phyloP scores from a whole-genome alignment of 345 rosid genomes.

The Camelina laxa region DNA sequence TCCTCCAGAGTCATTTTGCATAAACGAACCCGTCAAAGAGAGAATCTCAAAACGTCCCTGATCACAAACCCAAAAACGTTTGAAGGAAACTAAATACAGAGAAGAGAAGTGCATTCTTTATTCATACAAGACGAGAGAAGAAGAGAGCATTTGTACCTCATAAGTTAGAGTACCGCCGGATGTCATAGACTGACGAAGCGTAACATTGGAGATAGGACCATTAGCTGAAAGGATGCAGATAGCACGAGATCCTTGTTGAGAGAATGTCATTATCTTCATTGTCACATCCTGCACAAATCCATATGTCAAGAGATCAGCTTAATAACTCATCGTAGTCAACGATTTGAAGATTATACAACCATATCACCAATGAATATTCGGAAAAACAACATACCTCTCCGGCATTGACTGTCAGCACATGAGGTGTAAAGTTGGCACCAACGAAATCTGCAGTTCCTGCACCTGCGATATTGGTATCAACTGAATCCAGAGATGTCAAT shows the following conservation, averaged over 20 bases:
- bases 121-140: neutral
- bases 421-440: constrained; percentile 95
- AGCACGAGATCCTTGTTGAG: constrained; percentile 85
- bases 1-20: constrained; percentile 75
- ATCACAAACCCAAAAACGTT: neutral
- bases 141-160: constrained; percentile 56
- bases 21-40: constrained; percentile 86
- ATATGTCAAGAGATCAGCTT: neutral
- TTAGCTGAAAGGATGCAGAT: constrained; percentile 90
- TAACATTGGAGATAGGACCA: constrained; percentile 89
- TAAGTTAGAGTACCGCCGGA: constrained; percentile 95
- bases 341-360: neutral
- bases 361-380: neutral
- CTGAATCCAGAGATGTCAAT: constrained; percentile 21
- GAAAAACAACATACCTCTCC: constrained; percentile 71
- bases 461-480: constrained; percentile 36
- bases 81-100: constrained; percentile 10
- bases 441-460: constrained; percentile 73
- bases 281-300: constrained; percentile 68
- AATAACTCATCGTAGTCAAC: too few relatives aligned
- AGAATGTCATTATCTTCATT: constrained; percentile 91
- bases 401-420: constrained; percentile 76
- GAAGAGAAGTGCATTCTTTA: neutral
- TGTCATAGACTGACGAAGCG: constrained; percentile 83
- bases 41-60: constrained; percentile 99